Percentiles rank a stretch among this genome's conserved stretches.
These are phyloP conservation scores for Paramecium caudatum DNA, from an alignment of 73 alveolate genomes.

Conservation along the genomic window DNA sequence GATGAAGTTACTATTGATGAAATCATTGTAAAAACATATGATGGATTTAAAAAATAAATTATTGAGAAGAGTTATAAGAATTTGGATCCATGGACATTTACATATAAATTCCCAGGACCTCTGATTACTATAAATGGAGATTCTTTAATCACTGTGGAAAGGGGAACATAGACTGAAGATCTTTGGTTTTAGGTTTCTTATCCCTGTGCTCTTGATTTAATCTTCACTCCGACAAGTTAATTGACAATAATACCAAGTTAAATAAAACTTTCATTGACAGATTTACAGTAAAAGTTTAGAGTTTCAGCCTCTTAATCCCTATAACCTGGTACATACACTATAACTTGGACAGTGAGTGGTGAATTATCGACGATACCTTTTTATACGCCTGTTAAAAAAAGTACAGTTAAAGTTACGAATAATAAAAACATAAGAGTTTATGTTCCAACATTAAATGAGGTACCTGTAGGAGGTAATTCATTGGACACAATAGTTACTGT, in stretches of 20 bases:
- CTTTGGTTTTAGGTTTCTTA: conserved; percentile 67
- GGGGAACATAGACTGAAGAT: conserved; percentile 78
- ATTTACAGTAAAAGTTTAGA: conserved; percentile 68
- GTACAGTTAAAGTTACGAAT: conserved; percentile 73
- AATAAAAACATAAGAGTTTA: conserved; percentile 58
- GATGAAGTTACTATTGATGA: conserved; percentile 71
- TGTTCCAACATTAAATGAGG: conserved; percentile 72
- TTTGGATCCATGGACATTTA: conserved; percentile 73
- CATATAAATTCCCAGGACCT: conserved; percentile 78
- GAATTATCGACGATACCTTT: conserved; percentile 60
- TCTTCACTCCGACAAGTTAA: conserved; percentile 68
- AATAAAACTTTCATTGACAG: conserved; percentile 67
- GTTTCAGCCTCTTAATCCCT: conserved; percentile 72
- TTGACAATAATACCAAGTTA: conserved; percentile 73
- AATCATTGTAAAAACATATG: conserved; percentile 75
- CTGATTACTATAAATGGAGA: conserved; percentile 72
- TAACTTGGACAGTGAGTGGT: conserved; percentile 77
- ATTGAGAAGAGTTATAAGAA: conserved; percentile 69
- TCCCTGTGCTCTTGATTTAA: conserved; percentile 80
- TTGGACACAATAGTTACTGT: conserved; percentile 70
- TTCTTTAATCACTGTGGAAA: conserved; percentile 67
- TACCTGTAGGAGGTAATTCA: conserved; percentile 81
- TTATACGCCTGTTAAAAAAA: conserved; percentile 78
- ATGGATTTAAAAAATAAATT: conserved; percentile 75
- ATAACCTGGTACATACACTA: conserved; percentile 58